Conservation (phyloP, 352 stramenopile species). For the Pythium sp. region DNA sequence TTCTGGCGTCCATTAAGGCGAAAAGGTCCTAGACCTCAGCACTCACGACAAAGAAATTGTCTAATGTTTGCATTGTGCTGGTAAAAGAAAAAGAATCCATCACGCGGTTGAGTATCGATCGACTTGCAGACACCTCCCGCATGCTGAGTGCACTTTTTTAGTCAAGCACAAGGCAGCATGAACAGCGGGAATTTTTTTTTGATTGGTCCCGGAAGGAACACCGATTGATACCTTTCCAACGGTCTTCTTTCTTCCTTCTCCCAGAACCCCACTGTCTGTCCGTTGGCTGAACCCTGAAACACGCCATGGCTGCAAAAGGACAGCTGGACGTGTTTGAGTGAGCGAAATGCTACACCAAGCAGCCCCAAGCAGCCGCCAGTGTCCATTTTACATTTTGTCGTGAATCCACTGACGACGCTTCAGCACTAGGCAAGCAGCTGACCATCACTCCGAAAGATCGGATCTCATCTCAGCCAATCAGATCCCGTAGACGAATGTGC, state of each 20-base stretch:
- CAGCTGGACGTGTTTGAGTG: no score
- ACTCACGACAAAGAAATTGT: not conserved
- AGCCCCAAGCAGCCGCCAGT: no score
- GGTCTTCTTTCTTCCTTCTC: not conserved
- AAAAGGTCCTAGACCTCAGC: not conserved
- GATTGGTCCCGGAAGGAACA: not conserved
- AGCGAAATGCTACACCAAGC: no score
- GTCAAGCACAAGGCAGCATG: not conserved
- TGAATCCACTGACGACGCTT: not conserved
- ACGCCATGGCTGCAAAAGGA: not conserved
- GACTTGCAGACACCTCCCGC: not conserved
- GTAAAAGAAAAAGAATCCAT: not conserved
- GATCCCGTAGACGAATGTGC: not conserved
- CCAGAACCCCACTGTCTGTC: not conserved
- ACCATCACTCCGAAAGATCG: slow-evolving; percentile 3
- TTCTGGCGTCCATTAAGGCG: not conserved
- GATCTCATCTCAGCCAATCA: not conserved
- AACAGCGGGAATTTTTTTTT: no score
- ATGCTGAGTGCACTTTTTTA: not conserved
- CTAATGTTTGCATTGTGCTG: not conserved
- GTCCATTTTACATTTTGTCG: no score
- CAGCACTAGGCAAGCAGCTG: not conserved
- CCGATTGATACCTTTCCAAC: not conserved
- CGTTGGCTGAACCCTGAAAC: not conserved
- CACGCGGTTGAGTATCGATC: not conserved